Conservation (phyloP, 306 rosid species). For the Pyrus pyrifolia region DNA sequence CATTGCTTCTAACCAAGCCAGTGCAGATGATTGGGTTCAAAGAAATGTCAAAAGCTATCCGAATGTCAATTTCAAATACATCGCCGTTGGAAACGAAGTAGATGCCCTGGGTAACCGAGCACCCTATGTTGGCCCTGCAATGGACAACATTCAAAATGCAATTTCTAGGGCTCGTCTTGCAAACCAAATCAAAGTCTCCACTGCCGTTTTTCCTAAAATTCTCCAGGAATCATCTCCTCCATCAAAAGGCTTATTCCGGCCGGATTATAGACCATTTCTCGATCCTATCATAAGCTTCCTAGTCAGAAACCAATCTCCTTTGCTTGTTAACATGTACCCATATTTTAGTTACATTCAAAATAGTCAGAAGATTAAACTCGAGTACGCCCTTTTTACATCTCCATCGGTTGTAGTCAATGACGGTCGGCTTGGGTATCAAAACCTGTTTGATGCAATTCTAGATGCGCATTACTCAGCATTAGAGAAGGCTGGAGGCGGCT, state of each 20-base stretch:
- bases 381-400: constrained; percentile 31
- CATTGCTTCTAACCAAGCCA: constrained; percentile 6
- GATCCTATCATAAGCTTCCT: constrained; percentile 21
- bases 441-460: constrained; percentile 33
- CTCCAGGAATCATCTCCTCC: constrained; percentile 37
- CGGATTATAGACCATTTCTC: constrained; percentile 7
- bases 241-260: constrained; percentile 27
- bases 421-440: constrained; percentile 21
- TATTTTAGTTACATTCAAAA: constrained; percentile 22
- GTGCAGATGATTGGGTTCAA: constrained; percentile 28
- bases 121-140: constrained; percentile 27
- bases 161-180: constrained; percentile 19
- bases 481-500: constrained; percentile 31
- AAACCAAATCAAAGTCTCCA: constrained; percentile 36
- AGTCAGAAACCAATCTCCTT: constrained; percentile 22
- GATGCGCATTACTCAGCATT: constrained; percentile 39
- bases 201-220: constrained; percentile 17
- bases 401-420: constrained; percentile 26
- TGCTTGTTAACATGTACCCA: constrained; percentile 35
- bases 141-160: constrained; percentile 38
- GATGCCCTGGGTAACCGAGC: constrained; percentile 7
- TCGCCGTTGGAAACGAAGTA: constrained; percentile 48
- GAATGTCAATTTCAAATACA: constrained; percentile 45
- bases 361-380: constrained; percentile 1
- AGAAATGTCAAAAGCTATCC: constrained; percentile 13